Percentiles rank a stretch among this genome's conserved stretches.
Conservation (phyloP, 2,329 filamentous ascomycete species). For the Alternaria tenuissima region DNA sequence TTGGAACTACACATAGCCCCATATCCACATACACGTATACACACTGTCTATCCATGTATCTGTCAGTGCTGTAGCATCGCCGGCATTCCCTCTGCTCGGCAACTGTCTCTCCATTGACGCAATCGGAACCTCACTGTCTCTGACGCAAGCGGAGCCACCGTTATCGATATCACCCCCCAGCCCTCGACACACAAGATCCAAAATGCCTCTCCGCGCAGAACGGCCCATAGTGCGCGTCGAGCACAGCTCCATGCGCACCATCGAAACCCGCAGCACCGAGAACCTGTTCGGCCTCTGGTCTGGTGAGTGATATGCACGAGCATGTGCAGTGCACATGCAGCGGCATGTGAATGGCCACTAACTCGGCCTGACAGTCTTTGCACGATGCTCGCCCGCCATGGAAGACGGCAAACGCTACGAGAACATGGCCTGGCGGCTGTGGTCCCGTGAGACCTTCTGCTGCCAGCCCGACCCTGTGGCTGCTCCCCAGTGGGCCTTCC, state of each 20-base stretch:
- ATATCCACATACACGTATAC: neutral
- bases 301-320: conserved; percentile 68
- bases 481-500: conserved; percentile 45
- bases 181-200: conserved; percentile 27
- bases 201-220: conserved; percentile 84
- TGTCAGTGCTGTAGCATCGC: conserved; percentile 29
- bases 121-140: conserved; percentile 26
- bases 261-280: conserved; percentile 91
- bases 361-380: conserved; percentile 73
- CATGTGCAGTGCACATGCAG: neutral
- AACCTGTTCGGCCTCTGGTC: conserved; percentile 98
- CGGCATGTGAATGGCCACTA: conserved; percentile 22
- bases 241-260: conserved; percentile 89
- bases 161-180: neutral
- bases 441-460: conserved; percentile 93
- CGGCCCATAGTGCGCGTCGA: conserved; percentile 91
- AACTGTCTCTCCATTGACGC: conserved; percentile 29
- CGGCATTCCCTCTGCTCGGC: conserved; percentile 30
- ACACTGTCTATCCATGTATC: conserved; percentile 28
- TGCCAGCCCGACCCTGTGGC: conserved; percentile 68
- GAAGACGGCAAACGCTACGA: conserved; percentile 92
- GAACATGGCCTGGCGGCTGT: conserved; percentile 92
- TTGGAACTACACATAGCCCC: neutral
- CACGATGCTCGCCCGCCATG: conserved; percentile 90
- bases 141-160: conserved; percentile 16